Conservation (phyloP, 345 rosid species). For the Alliaria petiolata region DNA sequence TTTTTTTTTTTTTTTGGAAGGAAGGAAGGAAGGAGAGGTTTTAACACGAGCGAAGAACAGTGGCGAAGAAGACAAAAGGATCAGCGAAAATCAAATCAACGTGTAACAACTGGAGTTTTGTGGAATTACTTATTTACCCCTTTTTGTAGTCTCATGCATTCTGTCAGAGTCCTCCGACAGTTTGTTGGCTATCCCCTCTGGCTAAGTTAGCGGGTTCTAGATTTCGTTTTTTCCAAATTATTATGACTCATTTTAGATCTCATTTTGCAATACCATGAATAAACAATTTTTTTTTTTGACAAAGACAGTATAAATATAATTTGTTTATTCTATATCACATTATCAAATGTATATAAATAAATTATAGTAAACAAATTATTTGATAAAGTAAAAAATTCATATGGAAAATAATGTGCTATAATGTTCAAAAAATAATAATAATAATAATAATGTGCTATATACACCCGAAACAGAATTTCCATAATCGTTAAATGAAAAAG, state of each 20-base stretch:
- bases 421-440: too few species aligned
- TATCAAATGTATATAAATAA: too few species aligned
- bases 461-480: not conserved
- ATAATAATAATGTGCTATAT: too few species aligned
- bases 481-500: not conserved
- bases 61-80: constrained; percentile 51
- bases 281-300: too few species aligned
- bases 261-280: too few species aligned
- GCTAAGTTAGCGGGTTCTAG: not conserved
- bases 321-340: too few species aligned
- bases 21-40: not conserved
- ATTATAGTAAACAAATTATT: too few species aligned
- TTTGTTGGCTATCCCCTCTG: constrained; percentile 26
- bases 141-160: constrained; percentile 15
- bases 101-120: constrained; percentile 26
- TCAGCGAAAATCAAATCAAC: constrained; percentile 25
- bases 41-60: constrained; percentile 27
- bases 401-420: too few species aligned
- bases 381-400: too few species aligned
- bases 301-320: too few species aligned
- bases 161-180: constrained; percentile 33
- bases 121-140: constrained; percentile 25
- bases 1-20: not conserved
- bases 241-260: too few species aligned
- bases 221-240: not conserved